Conservation (phyloP, 495 filamentous ascomycete species). For the Parmelia sp. region DNA sequence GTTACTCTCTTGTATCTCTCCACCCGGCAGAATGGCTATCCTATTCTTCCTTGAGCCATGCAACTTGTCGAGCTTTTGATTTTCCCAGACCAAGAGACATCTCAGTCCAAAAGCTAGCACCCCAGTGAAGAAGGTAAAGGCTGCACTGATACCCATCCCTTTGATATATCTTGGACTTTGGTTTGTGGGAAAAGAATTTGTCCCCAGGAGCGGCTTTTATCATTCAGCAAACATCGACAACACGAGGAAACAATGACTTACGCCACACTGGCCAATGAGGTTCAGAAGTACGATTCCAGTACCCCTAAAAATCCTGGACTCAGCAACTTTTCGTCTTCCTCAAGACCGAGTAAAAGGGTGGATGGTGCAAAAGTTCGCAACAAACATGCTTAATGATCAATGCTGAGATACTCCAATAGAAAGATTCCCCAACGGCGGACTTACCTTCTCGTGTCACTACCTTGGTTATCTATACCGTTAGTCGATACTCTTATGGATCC, state of each 20-base stretch:
- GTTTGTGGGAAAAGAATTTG: constrained; percentile 55
- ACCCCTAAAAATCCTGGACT: constrained; percentile 60
- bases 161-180: constrained; percentile 59
- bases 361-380: not conserved
- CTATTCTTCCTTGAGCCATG: constrained; percentile 36
- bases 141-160: constrained; percentile 63
- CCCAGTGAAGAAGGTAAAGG: constrained; percentile 64
- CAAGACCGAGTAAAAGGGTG: not conserved
- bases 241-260: not conserved
- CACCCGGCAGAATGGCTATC: constrained; percentile 22
- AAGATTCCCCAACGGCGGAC: not conserved
- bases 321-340: not conserved
- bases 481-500: not conserved
- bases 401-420: not conserved
- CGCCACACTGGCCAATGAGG: constrained; percentile 58
- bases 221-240: not conserved
- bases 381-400: not conserved
- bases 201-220: constrained; percentile 61
- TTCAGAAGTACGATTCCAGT: constrained; percentile 67
- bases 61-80: constrained; percentile 49
- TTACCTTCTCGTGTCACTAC: constrained; percentile 9
- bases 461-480: constrained; percentile 13
- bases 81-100: constrained; percentile 54
- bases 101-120: constrained; percentile 52
- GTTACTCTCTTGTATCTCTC: constrained; percentile 23